phyloP scores from a whole-genome alignment of 2,329 filamentous ascomycete species.

The Aspergillus persii region DNA sequence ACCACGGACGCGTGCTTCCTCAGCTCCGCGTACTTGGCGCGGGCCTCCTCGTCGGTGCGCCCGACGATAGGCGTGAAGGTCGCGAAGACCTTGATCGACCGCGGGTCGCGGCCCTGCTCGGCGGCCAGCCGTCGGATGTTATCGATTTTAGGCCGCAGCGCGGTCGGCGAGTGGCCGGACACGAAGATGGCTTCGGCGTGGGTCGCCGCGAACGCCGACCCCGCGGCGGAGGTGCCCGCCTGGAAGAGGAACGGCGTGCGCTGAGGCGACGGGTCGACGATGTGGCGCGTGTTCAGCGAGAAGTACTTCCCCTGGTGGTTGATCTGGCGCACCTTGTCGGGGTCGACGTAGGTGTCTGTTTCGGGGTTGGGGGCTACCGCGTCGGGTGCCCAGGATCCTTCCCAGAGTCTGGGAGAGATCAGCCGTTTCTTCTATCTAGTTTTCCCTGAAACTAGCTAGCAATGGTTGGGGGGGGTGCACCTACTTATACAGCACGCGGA shows the following conservation, averaged over 20 bases:
- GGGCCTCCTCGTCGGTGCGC: conserved; percentile 53
- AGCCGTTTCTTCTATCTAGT: not conserved
- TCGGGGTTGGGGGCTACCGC: conserved; percentile 55
- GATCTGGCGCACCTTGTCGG: conserved; percentile 59
- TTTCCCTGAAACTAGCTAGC: not conserved
- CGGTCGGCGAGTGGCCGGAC: conserved; percentile 51
- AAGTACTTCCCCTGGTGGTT: conserved; percentile 60
- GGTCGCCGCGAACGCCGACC: conserved; percentile 55
- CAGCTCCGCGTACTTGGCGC: conserved; percentile 51
- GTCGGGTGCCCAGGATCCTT: conserved; percentile 58
- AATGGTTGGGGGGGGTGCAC: not conserved
- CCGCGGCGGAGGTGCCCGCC: conserved; percentile 59
- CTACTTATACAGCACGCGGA: conserved; percentile 61
- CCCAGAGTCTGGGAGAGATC: conserved; percentile 45
- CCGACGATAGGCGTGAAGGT: conserved; percentile 53
- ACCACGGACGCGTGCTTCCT: conserved; percentile 54
- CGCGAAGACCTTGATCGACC: conserved; percentile 56
- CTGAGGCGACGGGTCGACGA: conserved; percentile 57
- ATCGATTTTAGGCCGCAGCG: conserved; percentile 52
- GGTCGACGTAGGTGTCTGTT: conserved; percentile 58
- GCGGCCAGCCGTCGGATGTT: conserved; percentile 54
- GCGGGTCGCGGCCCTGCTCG: conserved; percentile 54
- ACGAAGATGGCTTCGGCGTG: conserved; percentile 64
- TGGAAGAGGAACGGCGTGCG: conserved; percentile 59
- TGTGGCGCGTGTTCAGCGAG: conserved; percentile 46